Evolutionary conservation across 2,329 filamentous ascomycete species (phyloP).

Genomic region (Alternaria sp.): DNA sequence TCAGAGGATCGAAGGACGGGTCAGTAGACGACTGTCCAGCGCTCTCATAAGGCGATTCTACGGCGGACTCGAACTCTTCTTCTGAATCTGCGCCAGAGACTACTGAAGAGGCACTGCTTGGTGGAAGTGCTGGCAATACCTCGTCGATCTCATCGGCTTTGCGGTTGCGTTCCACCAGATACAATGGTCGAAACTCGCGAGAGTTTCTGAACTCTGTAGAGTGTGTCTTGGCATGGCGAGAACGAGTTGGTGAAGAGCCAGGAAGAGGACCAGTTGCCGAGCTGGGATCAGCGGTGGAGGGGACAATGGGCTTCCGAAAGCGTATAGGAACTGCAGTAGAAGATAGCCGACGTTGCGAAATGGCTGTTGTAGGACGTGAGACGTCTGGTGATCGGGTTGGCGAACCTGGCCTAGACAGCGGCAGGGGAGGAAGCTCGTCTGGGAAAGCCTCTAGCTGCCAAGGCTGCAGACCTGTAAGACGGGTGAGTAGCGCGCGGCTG

Average conservation of each 20-base stretch:
- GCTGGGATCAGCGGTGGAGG: constrained; percentile 54
- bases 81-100: constrained; percentile 54
- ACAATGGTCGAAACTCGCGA: constrained; percentile 80
- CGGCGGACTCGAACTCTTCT: constrained; percentile 56
- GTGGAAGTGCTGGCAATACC: constrained; percentile 62
- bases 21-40: constrained; percentile 35
- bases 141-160: constrained; percentile 49
- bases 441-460: constrained; percentile 49
- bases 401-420: constrained; percentile 44
- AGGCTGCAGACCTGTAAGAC: constrained; percentile 48
- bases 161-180: constrained; percentile 73
- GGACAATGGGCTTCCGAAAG: constrained; percentile 60
- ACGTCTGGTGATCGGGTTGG: constrained; percentile 39
- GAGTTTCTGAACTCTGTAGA: constrained; percentile 64
- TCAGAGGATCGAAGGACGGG: constrained; percentile 34
- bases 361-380: constrained; percentile 25
- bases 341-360: constrained; percentile 37
- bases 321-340: constrained; percentile 64
- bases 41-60: constrained; percentile 49
- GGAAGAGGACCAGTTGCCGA: constrained; percentile 31
- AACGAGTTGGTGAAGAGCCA: constrained; percentile 55
- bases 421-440: constrained; percentile 47
- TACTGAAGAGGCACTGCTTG: constrained; percentile 54
- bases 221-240: constrained; percentile 57
- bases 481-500: constrained; percentile 43